Conservation (phyloP, 2,329 filamentous ascomycete species). For the Coniochaeta pulveracea region DNA sequence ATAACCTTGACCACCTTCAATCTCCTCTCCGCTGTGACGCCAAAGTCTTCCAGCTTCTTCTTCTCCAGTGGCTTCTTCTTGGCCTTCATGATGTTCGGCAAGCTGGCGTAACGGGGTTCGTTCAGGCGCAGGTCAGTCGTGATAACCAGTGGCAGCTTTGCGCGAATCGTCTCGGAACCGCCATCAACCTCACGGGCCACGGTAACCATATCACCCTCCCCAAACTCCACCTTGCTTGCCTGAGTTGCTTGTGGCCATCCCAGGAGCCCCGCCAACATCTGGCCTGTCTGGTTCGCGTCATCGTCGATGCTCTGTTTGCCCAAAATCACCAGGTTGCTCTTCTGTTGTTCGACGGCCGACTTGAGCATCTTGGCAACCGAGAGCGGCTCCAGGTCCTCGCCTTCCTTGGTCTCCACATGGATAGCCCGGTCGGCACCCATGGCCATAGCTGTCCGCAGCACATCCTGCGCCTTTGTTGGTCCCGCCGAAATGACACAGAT, state of each 20-base stretch:
- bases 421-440: constrained; percentile 94
- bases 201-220: constrained; percentile 54
- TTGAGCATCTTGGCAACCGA: constrained; percentile 84
- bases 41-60: constrained; percentile 75
- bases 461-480: constrained; percentile 75
- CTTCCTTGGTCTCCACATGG: constrained; percentile 71
- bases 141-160: constrained; percentile 82
- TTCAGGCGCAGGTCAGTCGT: constrained; percentile 93
- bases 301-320: constrained; percentile 99
- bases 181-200: constrained; percentile 93
- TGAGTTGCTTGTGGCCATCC: constrained; percentile 94
- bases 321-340: constrained; percentile 82
- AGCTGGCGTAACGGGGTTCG: constrained; percentile 84
- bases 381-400: constrained; percentile 73
- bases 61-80: constrained; percentile 99
- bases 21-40: constrained; percentile 60
- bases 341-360: constrained; percentile 70
- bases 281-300: constrained; percentile 88
- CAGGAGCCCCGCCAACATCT: constrained; percentile 90
- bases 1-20: constrained; percentile 86
- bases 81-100: constrained; percentile 99
- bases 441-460: constrained; percentile 92
- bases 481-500: constrained; percentile 86
- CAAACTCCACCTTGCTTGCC: constrained; percentile 74
- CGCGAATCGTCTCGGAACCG: constrained; percentile 78